A percentile compares a stretch with the other conserved stretches of the same genome.
Evolutionary conservation across 495 filamentous ascomycete species (phyloP).

Genomic region (Penicillium robsamsonii): DNA sequence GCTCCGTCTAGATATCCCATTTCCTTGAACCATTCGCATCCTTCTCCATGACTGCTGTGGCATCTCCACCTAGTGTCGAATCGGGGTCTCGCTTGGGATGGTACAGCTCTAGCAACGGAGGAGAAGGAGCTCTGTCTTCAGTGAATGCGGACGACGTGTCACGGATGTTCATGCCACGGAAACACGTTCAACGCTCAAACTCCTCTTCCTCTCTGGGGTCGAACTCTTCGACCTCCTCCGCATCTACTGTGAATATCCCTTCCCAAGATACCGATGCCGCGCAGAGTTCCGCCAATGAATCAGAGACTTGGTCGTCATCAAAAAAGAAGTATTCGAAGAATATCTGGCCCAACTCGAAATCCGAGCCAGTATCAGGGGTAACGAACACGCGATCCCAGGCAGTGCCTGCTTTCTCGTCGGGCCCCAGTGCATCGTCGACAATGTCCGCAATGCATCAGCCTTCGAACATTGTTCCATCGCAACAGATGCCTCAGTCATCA

Average conservation of each 20-base stretch:
- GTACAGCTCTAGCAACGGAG: constrained; percentile 64
- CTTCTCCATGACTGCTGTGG: constrained; percentile 92
- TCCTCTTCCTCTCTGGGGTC: constrained; percentile 75
- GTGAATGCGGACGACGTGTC: constrained; percentile 85
- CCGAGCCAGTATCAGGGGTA: constrained; percentile 63
- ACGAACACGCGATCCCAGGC: constrained; percentile 61
- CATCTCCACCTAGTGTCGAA: constrained; percentile 86
- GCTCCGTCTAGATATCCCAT: constrained; percentile 20
- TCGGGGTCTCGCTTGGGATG: constrained; percentile 61
- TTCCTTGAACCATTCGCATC: constrained; percentile 24
- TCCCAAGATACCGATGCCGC: constrained; percentile 52
- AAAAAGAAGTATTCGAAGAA: constrained; percentile 67
- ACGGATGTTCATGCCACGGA: constrained; percentile 84
- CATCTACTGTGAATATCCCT: constrained; percentile 42
- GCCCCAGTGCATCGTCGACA: constrained; percentile 62
- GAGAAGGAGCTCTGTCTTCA: constrained; percentile 68
- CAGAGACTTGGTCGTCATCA: constrained; percentile 54
- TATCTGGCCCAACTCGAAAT: constrained; percentile 70
- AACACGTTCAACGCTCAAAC: constrained; percentile 78
- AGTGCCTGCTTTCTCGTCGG: constrained; percentile 61
- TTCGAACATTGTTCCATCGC: constrained; percentile 68
- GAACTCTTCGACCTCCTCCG: constrained; percentile 54
- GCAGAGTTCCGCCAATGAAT: constrained; percentile 40
- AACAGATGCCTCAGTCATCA: constrained; percentile 58
- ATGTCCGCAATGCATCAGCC: constrained; percentile 76